phyloP scores from a whole-genome alignment of 352 stramenopile species.

The Globisporangium lucens region DNA sequence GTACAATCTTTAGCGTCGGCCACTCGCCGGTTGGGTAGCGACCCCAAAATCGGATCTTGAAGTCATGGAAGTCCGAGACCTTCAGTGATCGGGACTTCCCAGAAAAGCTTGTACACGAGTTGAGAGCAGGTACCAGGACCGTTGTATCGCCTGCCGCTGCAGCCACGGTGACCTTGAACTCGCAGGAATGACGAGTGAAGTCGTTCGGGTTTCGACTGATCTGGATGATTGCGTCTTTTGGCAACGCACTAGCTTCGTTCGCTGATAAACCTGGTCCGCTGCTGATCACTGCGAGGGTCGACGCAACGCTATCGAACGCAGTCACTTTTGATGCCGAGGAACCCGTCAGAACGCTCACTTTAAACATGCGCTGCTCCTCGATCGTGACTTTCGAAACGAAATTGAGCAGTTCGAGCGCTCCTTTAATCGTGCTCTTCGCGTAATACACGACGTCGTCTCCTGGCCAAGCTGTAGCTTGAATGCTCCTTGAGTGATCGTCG shows the following conservation, averaged over 20 bases:
- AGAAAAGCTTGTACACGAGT: slow-evolving; percentile 39
- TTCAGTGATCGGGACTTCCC: slow-evolving; percentile 45
- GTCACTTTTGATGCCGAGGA: slow-evolving; percentile 40
- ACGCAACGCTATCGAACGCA: slow-evolving; percentile 25
- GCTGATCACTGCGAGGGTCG: slow-evolving; percentile 35
- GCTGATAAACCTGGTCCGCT: slow-evolving; percentile 29
- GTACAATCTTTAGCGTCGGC: slow-evolving; percentile 64
- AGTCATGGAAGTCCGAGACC: slow-evolving; percentile 68
- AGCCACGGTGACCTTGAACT: slow-evolving; percentile 35
- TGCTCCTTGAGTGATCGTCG: slow-evolving; percentile 48
- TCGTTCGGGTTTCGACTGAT: slow-evolving; percentile 77
- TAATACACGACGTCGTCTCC: slow-evolving; percentile 53
- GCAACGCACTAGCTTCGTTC: slow-evolving; percentile 29
- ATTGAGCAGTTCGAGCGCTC: slow-evolving; percentile 31
- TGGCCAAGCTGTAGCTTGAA: slow-evolving; percentile 57
- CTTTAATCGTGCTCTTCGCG: slow-evolving; percentile 34
- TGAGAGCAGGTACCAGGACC: slow-evolving; percentile 31
- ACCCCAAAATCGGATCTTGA: slow-evolving; percentile 69
- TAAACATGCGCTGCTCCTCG: slow-evolving; percentile 53
- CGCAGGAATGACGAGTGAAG: slow-evolving; percentile 57
- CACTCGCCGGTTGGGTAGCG: slow-evolving; percentile 64
- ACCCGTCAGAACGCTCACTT: slow-evolving; percentile 50
- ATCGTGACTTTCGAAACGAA: slow-evolving; percentile 49
- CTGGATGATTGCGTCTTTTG: slow-evolving; percentile 41
- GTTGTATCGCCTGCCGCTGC: slow-evolving; percentile 17